Evolutionary conservation across 306 rosid genomes (phyloP).

Genomic region (Lithocarpus polystachyus): DNA sequence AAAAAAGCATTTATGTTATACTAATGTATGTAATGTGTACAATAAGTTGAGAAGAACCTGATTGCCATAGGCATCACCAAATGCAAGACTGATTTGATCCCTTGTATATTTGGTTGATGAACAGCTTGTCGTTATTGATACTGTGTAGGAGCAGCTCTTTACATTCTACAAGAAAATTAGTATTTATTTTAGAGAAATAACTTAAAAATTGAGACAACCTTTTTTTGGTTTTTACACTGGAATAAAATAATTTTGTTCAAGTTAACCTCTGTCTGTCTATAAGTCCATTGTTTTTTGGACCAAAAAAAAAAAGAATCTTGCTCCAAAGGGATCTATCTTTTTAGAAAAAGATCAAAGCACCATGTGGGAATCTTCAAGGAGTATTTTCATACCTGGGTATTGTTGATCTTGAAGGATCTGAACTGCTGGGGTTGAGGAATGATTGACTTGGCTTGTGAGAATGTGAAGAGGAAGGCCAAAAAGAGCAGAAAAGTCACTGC

Average conservation of each 20-base stretch:
- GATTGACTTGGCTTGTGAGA: conserved; percentile 31
- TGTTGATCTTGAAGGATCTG: conserved; percentile 35
- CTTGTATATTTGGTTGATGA: conserved; percentile 65
- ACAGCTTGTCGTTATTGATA: conserved; percentile 70
- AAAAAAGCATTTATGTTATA: background rate
- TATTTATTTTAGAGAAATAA: background rate
- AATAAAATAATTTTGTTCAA: background rate
- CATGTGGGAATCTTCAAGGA: background rate
- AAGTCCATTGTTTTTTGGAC: no score
- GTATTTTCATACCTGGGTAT: conserved; percentile 32
- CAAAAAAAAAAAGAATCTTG: no score
- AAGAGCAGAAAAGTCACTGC: conserved; percentile 20
- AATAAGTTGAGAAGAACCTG: conserved; percentile 42
- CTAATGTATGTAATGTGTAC: background rate
- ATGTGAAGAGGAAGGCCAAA: conserved; percentile 22
- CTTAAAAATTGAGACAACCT: no score
- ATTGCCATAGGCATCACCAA: conserved; percentile 87
- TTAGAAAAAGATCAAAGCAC: no score
- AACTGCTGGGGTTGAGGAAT: conserved; percentile 34
- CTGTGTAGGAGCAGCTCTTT: conserved; percentile 57
- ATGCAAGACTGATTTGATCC: conserved; percentile 72
- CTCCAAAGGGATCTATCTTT: no score
- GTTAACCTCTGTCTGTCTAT: background rate
- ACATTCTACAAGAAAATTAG: conserved; percentile 32
- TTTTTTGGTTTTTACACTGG: no score